phyloP scores from a whole-genome alignment of 106 monocot genomes.

The Amphibolis antarctica region DNA sequence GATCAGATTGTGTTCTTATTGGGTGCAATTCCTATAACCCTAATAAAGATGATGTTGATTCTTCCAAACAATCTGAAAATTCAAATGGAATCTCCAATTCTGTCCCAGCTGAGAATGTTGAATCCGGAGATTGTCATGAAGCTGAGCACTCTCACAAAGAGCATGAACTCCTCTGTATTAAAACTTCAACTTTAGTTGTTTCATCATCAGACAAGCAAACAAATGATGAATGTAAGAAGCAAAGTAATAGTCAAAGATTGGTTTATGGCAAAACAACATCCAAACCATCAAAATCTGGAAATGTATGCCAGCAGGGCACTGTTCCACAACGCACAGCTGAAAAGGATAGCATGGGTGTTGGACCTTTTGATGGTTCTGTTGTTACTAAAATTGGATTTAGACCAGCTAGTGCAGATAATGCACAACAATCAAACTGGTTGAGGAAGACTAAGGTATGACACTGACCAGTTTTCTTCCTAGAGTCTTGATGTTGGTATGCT shows the following conservation, averaged over 20 bases:
- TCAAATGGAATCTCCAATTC: neutral
- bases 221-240: neutral
- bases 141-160: neutral
- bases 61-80: neutral
- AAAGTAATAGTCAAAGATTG: constrained; percentile 1
- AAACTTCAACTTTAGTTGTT: neutral
- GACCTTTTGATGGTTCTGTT: constrained; percentile 1
- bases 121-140: neutral
- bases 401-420: neutral
- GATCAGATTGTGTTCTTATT: neutral
- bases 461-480: neutral
- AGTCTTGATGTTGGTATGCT: neutral
- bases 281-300: neutral
- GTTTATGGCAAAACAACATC: neutral
- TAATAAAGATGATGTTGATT: neutral
- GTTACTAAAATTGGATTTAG: neutral
- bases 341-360: neutral
- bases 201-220: neutral
- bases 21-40: neutral
- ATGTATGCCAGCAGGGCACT: neutral
- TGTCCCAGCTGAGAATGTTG: neutral
- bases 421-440: neutral
- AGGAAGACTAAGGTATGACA: neutral
- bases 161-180: neutral
- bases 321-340: neutral